Conservation (phyloP, 2,329 filamentous ascomycete species). For the Alternaria arbusti region DNA sequence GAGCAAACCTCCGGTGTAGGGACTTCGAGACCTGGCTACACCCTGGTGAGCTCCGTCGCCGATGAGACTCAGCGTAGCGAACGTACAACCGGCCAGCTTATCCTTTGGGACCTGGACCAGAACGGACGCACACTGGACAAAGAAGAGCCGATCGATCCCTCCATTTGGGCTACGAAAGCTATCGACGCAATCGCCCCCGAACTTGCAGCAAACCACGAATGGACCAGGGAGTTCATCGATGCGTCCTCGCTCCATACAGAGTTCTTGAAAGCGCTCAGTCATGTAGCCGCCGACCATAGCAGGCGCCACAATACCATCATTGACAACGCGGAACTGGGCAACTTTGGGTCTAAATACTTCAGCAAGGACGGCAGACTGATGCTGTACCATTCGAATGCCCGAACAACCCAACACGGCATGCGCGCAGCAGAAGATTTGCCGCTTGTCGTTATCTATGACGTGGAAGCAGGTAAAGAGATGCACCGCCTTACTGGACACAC, state of each 20-base stretch:
- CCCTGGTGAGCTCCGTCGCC: constrained; percentile 22
- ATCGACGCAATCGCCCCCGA: constrained; percentile 34
- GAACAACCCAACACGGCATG: constrained; percentile 17
- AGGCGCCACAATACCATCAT: constrained; percentile 29
- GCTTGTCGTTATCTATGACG: constrained; percentile 27
- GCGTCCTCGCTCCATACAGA: constrained; percentile 26
- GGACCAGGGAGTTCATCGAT: constrained; percentile 31
- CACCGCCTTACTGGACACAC: constrained; percentile 32
- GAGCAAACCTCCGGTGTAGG: neutral
- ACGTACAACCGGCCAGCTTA: constrained; percentile 14
- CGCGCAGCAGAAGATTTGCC: constrained; percentile 13
- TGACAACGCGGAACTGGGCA: constrained; percentile 16
- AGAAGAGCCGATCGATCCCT: constrained; percentile 34
- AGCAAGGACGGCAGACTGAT: constrained; percentile 27
- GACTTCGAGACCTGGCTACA: constrained; percentile 23
- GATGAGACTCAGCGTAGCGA: neutral
- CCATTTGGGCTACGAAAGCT: constrained; percentile 30
- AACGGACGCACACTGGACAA: constrained; percentile 34
- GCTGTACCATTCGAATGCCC: constrained; percentile 18
- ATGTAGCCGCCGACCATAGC: constrained; percentile 28
- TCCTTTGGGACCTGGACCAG: constrained; percentile 37
- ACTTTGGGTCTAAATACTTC: constrained; percentile 23
- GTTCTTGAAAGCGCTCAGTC: constrained; percentile 24
- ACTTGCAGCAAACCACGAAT: constrained; percentile 33
- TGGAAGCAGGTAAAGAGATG: constrained; percentile 17